Base-by-base conservation (phyloP, 345 rosid genomes). In the Diplotaxis tenuifolia region DNA sequence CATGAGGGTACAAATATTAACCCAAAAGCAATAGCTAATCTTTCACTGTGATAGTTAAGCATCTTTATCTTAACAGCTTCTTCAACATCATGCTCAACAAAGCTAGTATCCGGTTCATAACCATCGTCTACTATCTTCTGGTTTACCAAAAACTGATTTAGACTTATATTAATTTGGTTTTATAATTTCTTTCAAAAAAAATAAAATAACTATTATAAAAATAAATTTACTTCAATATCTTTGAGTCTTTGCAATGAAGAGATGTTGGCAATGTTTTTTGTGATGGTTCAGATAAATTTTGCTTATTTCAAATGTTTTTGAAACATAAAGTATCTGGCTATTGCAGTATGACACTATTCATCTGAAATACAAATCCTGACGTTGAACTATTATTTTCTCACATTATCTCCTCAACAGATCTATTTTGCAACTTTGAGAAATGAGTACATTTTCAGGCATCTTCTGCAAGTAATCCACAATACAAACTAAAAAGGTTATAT, bases 21-120 rank as follows among this genome's bases (percentile, higher is more conserved):
- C 23, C 96, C 98, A 73, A 94, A 94, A 19, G 97, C 93, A 78
- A 91, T 94, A 55, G 97, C 97, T 25, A 94, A 90, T 83, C 75
- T 91, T 84, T 94, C 97, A 79, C 98, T 91, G 69, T 94, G 98
- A 76, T 81, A 80, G 80, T 77, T 84, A 50, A 94, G 91, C 98
- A 94, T 91, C 86, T 88, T 89, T 73, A 82, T 71, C 80, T 91
- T 93, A 62, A 79, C 82, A 25, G 88, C 87, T 38, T 89, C 89
- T 73, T 80, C 86, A 5, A 91, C 90, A 71, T 91, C 90, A 61
- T 91, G 97, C 52, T 82, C 87, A 77, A 91, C 84, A 60, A 85
- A 87, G 74, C 86, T 84, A 56, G 82, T 68, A 79, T 94, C 97
- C 4, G 98, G 95, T 15, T 84, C 81, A 62, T 91, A 94, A 52